These are phyloP conservation scores for Neonectria sp. DNA, from an alignment of 2,329 filamentous ascomycete species.

Conservation along the genomic window DNA sequence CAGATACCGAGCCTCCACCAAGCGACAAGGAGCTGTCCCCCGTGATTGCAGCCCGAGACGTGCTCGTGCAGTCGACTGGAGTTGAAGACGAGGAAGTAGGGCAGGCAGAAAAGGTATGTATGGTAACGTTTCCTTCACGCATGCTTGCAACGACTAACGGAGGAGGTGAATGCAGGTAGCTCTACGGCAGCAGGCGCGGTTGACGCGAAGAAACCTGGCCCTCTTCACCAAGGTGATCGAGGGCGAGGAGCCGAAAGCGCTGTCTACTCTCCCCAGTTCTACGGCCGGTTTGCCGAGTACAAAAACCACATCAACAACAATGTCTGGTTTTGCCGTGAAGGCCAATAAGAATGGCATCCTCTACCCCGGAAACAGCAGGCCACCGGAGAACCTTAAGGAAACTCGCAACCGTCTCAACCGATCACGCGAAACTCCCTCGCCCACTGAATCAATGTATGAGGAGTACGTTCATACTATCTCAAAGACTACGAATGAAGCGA, in stretches of 20 bases:
- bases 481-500: not conserved
- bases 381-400: not conserved
- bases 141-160: too few species aligned
- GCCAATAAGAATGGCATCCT: not conserved
- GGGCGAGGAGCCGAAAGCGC: too few species aligned
- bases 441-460: not conserved
- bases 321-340: not conserved
- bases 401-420: not conserved
- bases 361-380: not conserved
- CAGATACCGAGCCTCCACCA: not conserved
- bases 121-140: too few species aligned
- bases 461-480: not conserved
- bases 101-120: not conserved
- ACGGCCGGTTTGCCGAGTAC: too few species aligned
- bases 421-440: not conserved
- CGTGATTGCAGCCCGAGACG: not conserved
- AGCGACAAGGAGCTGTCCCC: not conserved
- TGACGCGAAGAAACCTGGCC: too few species aligned
- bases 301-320: too few species aligned
- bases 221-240: too few species aligned
- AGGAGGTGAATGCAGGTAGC: too few species aligned
- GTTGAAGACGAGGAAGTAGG: not conserved
- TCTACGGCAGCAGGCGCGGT: too few species aligned
- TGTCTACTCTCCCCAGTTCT: too few species aligned
- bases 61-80: not conserved